Evolutionary conservation across 1,139 yeast species (phyloP).

Genomic region (Blastobotrys serpentis): DNA sequence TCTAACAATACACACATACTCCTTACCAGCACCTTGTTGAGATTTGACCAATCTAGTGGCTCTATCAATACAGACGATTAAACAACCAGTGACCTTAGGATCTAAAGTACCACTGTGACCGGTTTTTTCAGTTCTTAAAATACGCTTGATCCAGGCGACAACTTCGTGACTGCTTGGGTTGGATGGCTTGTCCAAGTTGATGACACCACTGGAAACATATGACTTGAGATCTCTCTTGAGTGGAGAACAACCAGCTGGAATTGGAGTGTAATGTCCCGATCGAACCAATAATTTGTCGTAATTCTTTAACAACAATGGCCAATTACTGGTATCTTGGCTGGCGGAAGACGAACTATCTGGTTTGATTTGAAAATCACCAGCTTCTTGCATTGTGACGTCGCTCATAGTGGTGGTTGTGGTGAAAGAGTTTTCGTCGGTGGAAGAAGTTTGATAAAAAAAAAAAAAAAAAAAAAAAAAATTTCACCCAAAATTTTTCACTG

Average conservation of each 20-base stretch:
- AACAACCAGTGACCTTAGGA: slow-evolving; percentile 93
- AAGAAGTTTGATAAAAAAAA: too few relatives aligned
- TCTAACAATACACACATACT: slow-evolving; percentile 96
- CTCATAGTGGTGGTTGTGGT: slow-evolving; percentile 26
- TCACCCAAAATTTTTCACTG: slow-evolving; percentile 3
- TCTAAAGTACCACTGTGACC: slow-evolving; percentile 99
- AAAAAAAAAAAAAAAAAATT: slow-evolving; percentile 15
- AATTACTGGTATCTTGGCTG: slow-evolving; percentile 81
- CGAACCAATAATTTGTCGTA: slow-evolving; percentile 92
- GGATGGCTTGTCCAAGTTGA: slow-evolving; percentile 95
- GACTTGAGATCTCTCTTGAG: slow-evolving; percentile 89
- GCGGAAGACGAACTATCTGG: slow-evolving; percentile 76
- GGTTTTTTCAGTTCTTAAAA: slow-evolving; percentile 91
- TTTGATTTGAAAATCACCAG: slow-evolving; percentile 60
- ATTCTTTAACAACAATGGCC: slow-evolving; percentile 94
- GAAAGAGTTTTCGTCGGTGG: neutral
- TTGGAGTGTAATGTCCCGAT: slow-evolving; percentile 95
- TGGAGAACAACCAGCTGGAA: slow-evolving; percentile 93
- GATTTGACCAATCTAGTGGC: slow-evolving; percentile 98
- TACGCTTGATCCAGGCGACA: slow-evolving; percentile 98
- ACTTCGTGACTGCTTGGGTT: slow-evolving; percentile 98
- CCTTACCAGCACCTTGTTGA: slow-evolving; percentile 99
- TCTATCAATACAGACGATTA: slow-evolving; percentile 95
- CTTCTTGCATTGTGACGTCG: slow-evolving; percentile 34
- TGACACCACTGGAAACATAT: slow-evolving; percentile 91